Conservation (phyloP, 306 rosid species). For the Prinsepia uniflora region DNA sequence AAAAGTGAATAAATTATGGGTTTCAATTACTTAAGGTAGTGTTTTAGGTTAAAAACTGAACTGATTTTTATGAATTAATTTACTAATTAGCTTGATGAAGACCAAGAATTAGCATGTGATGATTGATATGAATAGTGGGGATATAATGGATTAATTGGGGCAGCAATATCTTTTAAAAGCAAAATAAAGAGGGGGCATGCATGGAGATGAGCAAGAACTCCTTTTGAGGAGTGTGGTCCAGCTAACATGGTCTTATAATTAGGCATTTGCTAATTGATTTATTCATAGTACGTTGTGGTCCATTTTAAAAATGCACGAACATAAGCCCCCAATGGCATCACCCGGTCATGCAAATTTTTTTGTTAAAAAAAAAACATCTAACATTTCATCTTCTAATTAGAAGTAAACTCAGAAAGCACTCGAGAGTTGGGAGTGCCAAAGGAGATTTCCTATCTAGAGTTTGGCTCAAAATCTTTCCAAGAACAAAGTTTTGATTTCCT, state of each 20-base stretch:
- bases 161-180: background rate
- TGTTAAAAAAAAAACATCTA: background rate
- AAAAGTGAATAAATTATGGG: background rate
- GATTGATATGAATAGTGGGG: background rate
- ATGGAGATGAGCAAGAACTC: background rate
- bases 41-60: background rate
- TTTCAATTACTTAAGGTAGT: background rate
- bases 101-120: background rate
- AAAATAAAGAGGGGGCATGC: background rate
- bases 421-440: background rate
- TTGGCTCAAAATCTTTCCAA: background rate
- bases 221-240: slow-evolving; percentile 12
- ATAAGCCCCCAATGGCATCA: background rate
- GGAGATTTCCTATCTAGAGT: background rate
- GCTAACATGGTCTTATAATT: background rate
- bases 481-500: background rate
- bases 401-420: background rate
- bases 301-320: slow-evolving; percentile 4
- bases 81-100: background rate
- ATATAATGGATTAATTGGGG: slow-evolving; percentile 9
- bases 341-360: background rate
- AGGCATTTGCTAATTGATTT: background rate
- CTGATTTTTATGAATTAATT: background rate
- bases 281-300: background rate
- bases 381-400: background rate